These are phyloP conservation scores for Globisporangium nunn DNA, from an alignment of 352 stramenopile species.

Conservation along the genomic window DNA sequence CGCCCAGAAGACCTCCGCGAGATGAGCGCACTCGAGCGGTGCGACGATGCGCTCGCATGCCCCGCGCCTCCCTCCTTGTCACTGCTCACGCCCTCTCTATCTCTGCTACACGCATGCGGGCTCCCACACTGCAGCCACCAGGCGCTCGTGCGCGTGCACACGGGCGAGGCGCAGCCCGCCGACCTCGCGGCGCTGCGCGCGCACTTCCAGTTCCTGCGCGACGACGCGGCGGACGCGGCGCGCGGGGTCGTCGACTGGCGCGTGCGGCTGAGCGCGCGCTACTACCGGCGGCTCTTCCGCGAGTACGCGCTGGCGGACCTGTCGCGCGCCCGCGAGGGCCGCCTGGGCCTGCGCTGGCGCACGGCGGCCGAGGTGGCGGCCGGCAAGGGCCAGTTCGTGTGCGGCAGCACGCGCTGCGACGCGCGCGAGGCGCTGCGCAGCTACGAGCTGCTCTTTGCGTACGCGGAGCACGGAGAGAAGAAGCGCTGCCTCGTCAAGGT, in stretches of 20 bases:
- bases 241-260: constrained; percentile 51
- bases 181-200: constrained; percentile 35
- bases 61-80: too few relatives aligned
- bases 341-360: constrained; percentile 73
- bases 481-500: constrained; percentile 80
- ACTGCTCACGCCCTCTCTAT: too few relatives aligned
- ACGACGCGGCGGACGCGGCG: constrained; percentile 54
- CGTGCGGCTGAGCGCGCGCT: constrained; percentile 75
- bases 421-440: constrained; percentile 33
- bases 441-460: constrained; percentile 80
- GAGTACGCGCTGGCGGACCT: constrained; percentile 79
- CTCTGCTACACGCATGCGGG: too few relatives aligned
- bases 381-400: constrained; percentile 78
- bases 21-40: too few relatives aligned
- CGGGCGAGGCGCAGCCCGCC: constrained; percentile 2
- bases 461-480: constrained; percentile 49
- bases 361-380: constrained; percentile 66
- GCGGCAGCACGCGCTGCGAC: constrained; percentile 70
- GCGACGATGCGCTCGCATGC: too few relatives aligned
- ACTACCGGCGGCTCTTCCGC: constrained; percentile 79
- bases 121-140: constrained; percentile 25
- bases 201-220: constrained; percentile 74
- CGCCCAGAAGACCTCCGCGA: too few relatives aligned
- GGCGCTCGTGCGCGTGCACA: constrained; percentile 45
- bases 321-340: constrained; percentile 47